A percentile compares a stretch with the other conserved stretches of the same genome.
Conservation (phyloP, 768 basidiomycete species). For the Amanita pallidorosea region DNA sequence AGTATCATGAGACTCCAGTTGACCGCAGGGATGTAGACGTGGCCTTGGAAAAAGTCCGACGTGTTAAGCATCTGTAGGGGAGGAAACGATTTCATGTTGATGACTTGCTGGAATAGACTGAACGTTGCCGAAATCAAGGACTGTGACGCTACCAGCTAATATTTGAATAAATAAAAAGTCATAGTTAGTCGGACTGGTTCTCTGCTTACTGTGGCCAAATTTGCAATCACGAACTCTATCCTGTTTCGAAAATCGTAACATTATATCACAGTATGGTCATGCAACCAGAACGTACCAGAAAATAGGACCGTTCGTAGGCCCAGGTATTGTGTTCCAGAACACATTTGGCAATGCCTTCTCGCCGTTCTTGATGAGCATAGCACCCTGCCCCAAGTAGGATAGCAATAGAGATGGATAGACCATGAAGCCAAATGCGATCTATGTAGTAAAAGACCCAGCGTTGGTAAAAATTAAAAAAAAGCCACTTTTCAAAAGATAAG, state of each 20-base stretch:
- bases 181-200: not conserved
- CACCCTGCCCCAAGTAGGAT: conserved; percentile 65
- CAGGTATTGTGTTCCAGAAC: conserved; percentile 60
- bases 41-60: conserved; percentile 50
- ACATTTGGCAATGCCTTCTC: conserved; percentile 38
- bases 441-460: not conserved
- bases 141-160: conserved; percentile 49
- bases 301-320: conserved; percentile 35
- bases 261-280: not conserved
- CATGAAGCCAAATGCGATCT: conserved; percentile 40
- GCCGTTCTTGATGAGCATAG: conserved; percentile 43
- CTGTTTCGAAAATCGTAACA: conserved; percentile 15
- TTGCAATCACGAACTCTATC: conserved; percentile 50
- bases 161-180: not conserved
- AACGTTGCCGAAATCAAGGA: conserved; percentile 64
- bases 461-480: not conserved
- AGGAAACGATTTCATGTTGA: conserved; percentile 49
- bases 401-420: conserved; percentile 53
- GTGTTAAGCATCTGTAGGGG: conserved; percentile 51
- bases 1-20: conserved; percentile 51
- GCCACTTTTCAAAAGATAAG: not conserved
- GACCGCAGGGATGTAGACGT: conserved; percentile 53
- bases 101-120: conserved; percentile 51
- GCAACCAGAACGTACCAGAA: conserved; percentile 46
- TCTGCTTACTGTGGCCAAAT: conserved; percentile 47